Percentiles rank a stretch among this genome's conserved stretches.
phyloP scores from a whole-genome alignment of 2,329 filamentous ascomycete species.

The Escovopsis sp. region DNA sequence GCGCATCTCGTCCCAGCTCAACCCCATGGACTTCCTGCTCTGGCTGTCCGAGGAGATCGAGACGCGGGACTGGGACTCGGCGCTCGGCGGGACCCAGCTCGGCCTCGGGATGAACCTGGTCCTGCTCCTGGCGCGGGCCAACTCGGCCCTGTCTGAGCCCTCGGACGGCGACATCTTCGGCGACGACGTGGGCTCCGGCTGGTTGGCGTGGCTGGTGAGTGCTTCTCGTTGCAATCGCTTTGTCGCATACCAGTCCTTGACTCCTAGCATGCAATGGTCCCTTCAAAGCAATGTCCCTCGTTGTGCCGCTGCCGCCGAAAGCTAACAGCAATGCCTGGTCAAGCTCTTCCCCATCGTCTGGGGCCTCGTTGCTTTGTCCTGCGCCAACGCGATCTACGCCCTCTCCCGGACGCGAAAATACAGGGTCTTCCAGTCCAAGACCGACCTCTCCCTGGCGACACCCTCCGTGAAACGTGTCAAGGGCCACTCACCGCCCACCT shows the following conservation, averaged over 20 bases:
- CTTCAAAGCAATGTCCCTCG: too few relatives aligned
- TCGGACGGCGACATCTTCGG: slow-evolving; percentile 71
- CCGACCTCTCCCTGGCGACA: slow-evolving; percentile 62
- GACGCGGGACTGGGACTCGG: slow-evolving; percentile 79
- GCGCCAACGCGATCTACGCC: slow-evolving; percentile 65
- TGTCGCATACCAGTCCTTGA: too few relatives aligned
- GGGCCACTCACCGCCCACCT: slow-evolving; percentile 48
- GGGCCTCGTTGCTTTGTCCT: slow-evolving; percentile 49
- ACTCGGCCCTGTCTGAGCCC: slow-evolving; percentile 33
- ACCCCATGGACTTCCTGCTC: slow-evolving; percentile 77
- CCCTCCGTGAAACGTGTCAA: slow-evolving; percentile 79
- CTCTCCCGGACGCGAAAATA: slow-evolving; percentile 73
- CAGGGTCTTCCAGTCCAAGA: slow-evolving; percentile 73
- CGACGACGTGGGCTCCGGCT: slow-evolving; percentile 48
- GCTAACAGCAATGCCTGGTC: background rate
- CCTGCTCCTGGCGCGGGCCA: slow-evolving; percentile 72
- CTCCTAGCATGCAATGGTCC: too few relatives aligned
- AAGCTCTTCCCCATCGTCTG: slow-evolving; percentile 60
- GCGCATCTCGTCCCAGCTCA: slow-evolving; percentile 65
- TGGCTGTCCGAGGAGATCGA: slow-evolving; percentile 90
- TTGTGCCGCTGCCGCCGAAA: background rate
- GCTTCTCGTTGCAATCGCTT: slow-evolving; percentile 4
- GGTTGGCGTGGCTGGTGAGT: slow-evolving; percentile 43
- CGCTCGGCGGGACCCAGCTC: slow-evolving; percentile 58
- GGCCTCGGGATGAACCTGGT: slow-evolving; percentile 63